A percentile compares a stretch with the other conserved stretches of the same genome.
phyloP scores from a whole-genome alignment of 2,329 filamentous ascomycete species.

The Fusarium sp. region DNA sequence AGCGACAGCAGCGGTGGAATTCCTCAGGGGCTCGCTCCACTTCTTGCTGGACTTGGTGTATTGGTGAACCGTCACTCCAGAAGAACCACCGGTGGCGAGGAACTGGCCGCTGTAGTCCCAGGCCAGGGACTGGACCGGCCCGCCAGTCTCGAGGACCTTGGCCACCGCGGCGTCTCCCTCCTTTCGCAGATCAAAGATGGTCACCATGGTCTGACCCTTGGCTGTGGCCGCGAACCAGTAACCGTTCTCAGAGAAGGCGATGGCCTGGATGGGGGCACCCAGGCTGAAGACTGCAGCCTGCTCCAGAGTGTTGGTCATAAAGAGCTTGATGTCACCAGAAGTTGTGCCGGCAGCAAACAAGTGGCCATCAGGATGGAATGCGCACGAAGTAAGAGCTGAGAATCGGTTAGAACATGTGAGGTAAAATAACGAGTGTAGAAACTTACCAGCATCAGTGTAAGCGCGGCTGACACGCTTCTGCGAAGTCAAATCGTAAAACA shows the following conservation, averaged over 20 bases:
- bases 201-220: slow-evolving; percentile 81
- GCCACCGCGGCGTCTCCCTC: slow-evolving; percentile 83
- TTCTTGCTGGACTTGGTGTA: slow-evolving; percentile 88
- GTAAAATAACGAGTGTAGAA: not conserved
- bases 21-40: slow-evolving; percentile 89
- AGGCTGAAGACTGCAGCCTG: slow-evolving; percentile 80
- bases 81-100: slow-evolving; percentile 82
- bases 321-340: slow-evolving; percentile 87
- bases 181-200: slow-evolving; percentile 93
- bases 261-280: slow-evolving; percentile 76
- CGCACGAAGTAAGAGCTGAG: slow-evolving; percentile 77
- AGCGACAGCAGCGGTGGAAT: slow-evolving; percentile 77
- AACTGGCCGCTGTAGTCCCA: slow-evolving; percentile 99
- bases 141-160: slow-evolving; percentile 89
- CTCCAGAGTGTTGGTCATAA: slow-evolving; percentile 84
- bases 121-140: slow-evolving; percentile 77
- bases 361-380: slow-evolving; percentile 98
- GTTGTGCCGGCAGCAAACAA: slow-evolving; percentile 87
- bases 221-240: slow-evolving; percentile 92
- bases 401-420: slow-evolving; percentile 10
- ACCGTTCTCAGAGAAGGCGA: slow-evolving; percentile 95
- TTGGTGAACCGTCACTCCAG: slow-evolving; percentile 87
- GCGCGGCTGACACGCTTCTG: slow-evolving; percentile 80
- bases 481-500: slow-evolving; percentile 83
- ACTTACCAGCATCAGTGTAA: slow-evolving; percentile 83